phyloP scores from a whole-genome alignment of 139 green algal species.

The Haematococcus lacustris region DNA sequence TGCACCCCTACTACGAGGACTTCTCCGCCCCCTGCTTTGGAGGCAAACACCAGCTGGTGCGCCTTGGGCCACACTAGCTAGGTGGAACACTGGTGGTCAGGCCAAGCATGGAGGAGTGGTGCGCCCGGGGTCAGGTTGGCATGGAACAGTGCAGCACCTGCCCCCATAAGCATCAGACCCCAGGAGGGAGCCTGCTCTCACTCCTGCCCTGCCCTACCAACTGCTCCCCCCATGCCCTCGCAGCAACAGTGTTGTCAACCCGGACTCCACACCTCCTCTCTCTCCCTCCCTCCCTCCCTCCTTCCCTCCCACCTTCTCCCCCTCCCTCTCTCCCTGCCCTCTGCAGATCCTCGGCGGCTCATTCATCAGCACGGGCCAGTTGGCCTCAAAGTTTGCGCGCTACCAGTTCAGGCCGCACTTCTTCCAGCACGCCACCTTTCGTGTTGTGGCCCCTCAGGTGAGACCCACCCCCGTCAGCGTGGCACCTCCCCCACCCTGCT shows the following conservation, averaged over 20 bases:
- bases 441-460: conserved; percentile 26
- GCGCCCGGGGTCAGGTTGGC: no score
- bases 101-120: no score
- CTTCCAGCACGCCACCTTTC: conserved; percentile 64
- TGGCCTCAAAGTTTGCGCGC: conserved; percentile 60
- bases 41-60: conserved; percentile 61
- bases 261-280: no score
- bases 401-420: conserved; percentile 81
- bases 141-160: no score
- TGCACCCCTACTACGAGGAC: conserved; percentile 72
- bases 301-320: not conserved
- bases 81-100: no score
- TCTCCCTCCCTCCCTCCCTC: not conserved
- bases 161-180: no score
- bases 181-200: no score
- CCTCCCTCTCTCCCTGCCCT: not conserved
- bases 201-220: no score
- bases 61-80: not conserved
- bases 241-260: no score
- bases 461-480: no score
- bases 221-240: no score
- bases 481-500: no score
- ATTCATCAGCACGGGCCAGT: conserved; percentile 69
- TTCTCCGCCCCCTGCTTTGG: conserved; percentile 70
- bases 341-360: conserved; percentile 64